Percentiles rank a stretch among this genome's conserved stretches.
Evolutionary conservation across 1,284 basidiomycete genomes (phyloP).

Genomic region (Wolfiporia cocos): DNA sequence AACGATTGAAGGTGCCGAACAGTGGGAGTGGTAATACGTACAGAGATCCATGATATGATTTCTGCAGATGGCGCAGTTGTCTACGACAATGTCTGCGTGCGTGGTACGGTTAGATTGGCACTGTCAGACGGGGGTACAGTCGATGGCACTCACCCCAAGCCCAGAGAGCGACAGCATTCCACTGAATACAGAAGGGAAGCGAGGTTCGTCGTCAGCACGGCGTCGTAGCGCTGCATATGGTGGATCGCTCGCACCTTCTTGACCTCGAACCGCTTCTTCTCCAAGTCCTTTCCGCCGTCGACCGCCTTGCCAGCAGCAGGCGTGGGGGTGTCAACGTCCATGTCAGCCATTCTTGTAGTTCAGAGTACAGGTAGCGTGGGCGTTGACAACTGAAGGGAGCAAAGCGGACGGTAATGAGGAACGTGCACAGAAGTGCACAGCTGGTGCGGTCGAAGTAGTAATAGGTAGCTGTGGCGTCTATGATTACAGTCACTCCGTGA

Average conservation of each 20-base stretch:
- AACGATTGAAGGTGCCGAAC: conserved; percentile 1
- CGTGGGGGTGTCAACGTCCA: conserved; percentile 71
- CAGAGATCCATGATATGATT: conserved; percentile 99
- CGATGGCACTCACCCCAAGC: conserved; percentile 76
- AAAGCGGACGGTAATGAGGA: too few species aligned
- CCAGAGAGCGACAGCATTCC: conserved; percentile 96
- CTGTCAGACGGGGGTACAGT: not conserved
- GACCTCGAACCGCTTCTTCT: conserved; percentile 86
- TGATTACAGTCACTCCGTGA: too few species aligned
- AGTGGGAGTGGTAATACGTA: conserved; percentile 34
- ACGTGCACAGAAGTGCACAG: too few species aligned
- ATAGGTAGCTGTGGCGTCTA: too few species aligned
- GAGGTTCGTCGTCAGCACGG: not conserved
- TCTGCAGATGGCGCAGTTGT: conserved; percentile 94
- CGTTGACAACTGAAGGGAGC: too few species aligned
- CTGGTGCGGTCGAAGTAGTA: too few species aligned
- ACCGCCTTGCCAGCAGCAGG: conserved; percentile 39
- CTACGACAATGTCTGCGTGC: conserved; percentile 82
- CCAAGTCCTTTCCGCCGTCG: conserved; percentile 27
- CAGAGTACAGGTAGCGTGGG: too few species aligned
- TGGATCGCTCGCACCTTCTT: conserved; percentile 70
- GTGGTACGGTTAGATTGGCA: conserved; percentile 7
- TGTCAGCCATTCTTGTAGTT: conserved; percentile 54
- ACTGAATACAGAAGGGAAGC: conserved; percentile 42
- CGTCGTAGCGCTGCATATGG: not conserved